Evolutionary conservation across 140 eudicot genomes (phyloP).

Genomic region (Anethum foeniculum): DNA sequence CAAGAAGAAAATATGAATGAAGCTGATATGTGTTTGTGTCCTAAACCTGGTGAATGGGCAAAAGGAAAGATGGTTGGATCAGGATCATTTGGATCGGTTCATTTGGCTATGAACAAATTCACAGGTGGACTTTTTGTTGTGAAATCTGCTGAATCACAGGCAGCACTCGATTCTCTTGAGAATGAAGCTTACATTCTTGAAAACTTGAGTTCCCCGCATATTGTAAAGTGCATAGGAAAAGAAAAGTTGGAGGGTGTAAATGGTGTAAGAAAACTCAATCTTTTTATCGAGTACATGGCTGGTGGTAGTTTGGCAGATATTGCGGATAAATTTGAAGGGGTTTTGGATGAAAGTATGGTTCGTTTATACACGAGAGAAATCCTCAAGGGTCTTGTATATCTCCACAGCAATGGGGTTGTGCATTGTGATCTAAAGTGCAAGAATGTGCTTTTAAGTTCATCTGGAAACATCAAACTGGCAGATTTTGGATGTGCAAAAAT

Average conservation of each 20-base stretch:
- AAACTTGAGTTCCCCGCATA: constrained; percentile 44
- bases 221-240: constrained; percentile 51
- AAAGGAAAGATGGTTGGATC: constrained; percentile 65
- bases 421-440: constrained; percentile 70
- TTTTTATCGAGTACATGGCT: constrained; percentile 66
- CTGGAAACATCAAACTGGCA: constrained; percentile 48
- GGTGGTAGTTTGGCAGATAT: constrained; percentile 67
- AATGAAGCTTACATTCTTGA: constrained; percentile 51
- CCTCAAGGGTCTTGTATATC: constrained; percentile 45
- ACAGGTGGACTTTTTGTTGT: constrained; percentile 59
- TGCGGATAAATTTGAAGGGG: constrained; percentile 51
- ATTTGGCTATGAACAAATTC: constrained; percentile 60
- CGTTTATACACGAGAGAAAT: constrained; percentile 54
- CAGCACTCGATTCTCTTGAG: constrained; percentile 39
- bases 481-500: constrained; percentile 66
- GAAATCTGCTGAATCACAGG: constrained; percentile 53
- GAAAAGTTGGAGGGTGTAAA: constrained; percentile 27
- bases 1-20: constrained; percentile 25
- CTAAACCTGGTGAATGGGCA: constrained; percentile 49
- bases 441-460: constrained; percentile 48
- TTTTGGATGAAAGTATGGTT: constrained; percentile 38
- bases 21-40: constrained; percentile 16
- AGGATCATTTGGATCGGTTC: constrained; percentile 63
- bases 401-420: constrained; percentile 47
- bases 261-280: constrained; percentile 29